A percentile compares a stretch with the other conserved stretches of the same genome.
These are phyloP conservation scores for Tolypocladium ovalisporum DNA, from an alignment of 2,329 filamentous ascomycete genomes.

Conservation along the genomic window DNA sequence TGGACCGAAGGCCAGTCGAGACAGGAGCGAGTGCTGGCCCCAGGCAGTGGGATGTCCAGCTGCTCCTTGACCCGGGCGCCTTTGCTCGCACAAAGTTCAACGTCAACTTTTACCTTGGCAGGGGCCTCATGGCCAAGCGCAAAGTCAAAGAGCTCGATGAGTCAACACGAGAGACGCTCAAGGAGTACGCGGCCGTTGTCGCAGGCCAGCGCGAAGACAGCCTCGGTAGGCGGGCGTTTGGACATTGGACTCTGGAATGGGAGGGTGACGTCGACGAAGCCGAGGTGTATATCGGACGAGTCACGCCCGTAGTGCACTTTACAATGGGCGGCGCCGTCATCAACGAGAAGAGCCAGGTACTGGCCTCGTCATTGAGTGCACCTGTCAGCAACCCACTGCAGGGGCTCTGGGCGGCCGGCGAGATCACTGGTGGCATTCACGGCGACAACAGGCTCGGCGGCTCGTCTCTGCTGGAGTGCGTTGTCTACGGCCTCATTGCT, in stretches of 20 bases:
- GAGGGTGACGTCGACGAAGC: not conserved
- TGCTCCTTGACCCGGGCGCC: not conserved
- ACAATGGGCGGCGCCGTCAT: not conserved
- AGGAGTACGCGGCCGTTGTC: not conserved
- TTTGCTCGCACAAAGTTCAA: not conserved
- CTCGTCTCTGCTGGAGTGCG: not conserved
- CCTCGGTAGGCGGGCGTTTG: not conserved
- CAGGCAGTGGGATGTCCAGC: not conserved
- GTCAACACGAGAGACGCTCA: not conserved
- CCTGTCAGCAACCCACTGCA: not conserved
- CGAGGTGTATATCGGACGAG: not conserved
- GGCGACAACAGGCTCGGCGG: not conserved
- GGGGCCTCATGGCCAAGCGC: not conserved
- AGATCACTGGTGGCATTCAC: not conserved
- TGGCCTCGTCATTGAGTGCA: not conserved
- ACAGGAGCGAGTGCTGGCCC: not conserved
- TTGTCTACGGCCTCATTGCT: not conserved
- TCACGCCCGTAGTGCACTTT: not conserved
- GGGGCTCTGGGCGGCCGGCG: not conserved
- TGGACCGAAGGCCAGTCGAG: not conserved
- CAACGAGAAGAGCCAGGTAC: not conserved
- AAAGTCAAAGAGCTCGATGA: not conserved
- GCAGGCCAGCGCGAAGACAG: not conserved
- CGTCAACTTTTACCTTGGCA: not conserved
- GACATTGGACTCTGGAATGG: not conserved